A percentile compares a stretch with the other conserved stretches of the same genome.
These are phyloP conservation scores for Trametes hirsuta DNA, from an alignment of 1,284 basidiomycete species.

Conservation along the genomic window DNA sequence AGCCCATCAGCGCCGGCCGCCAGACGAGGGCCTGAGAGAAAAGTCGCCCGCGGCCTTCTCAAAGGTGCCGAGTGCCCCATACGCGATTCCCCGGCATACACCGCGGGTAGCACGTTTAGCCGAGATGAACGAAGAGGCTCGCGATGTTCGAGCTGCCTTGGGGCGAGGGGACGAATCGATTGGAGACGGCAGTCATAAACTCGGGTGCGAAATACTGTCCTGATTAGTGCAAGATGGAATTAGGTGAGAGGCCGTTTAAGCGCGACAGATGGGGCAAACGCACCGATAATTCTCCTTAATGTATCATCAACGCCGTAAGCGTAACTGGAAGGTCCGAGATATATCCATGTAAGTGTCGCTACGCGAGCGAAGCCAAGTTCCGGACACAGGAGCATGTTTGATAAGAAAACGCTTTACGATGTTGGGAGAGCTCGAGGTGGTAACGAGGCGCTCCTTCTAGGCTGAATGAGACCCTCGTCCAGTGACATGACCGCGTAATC, in stretches of 20 bases:
- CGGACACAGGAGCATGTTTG: neutral
- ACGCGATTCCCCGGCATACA: constrained; percentile 11
- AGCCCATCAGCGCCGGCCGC: constrained; percentile 16
- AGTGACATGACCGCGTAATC: neutral
- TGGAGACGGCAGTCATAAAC: neutral
- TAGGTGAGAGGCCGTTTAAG: neutral
- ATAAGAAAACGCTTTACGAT: neutral
- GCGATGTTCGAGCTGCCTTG: neutral
- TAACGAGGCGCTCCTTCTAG: neutral
- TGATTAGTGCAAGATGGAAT: no score
- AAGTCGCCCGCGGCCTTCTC: constrained; percentile 2
- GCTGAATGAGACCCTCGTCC: neutral
- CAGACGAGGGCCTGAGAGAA: constrained; percentile 17
- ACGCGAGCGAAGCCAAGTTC: neutral
- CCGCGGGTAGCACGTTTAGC: constrained; percentile 9
- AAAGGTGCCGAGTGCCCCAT: constrained; percentile 19
- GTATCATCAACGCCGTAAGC: neutral
- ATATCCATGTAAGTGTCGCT: neutral
- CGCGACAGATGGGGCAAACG: neutral
- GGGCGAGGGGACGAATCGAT: neutral
- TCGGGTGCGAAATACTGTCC: no score
- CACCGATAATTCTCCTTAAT: neutral
- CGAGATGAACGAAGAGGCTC: neutral
- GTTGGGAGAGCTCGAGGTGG: neutral
- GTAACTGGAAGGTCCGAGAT: neutral